Base-by-base conservation (phyloP, 352 stramenopile genomes). In the Phytophthora multivora region DNA sequence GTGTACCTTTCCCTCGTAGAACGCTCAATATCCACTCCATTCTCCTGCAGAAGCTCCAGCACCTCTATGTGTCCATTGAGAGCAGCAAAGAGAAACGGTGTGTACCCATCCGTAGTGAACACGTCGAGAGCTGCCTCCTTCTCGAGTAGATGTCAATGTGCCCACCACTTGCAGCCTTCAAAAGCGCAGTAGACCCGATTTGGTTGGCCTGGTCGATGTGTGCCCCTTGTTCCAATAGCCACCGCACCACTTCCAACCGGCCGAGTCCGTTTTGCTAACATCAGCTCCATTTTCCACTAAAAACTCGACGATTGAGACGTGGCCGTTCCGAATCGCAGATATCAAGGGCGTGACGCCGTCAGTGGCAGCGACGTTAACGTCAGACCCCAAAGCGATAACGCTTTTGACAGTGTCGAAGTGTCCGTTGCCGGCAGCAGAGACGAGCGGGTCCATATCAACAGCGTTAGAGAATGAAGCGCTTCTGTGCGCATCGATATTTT, bases 401-500 rank as follows among this genome's bases (percentile, higher is more conserved):
- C 15, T 21, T 23, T 43, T 43, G 7, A 43, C 38, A 43, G 2
- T 43, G n/a, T 43, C n/a, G 38, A 43, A 15, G 10, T 43, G 5
- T 23, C 38, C 38, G n/a, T 43, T 26, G 15, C 16, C 38, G n/a
- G 38, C n/a, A 13, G 38, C 38, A 23, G 16, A 15, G n/a, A 43
- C 9, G 38, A 43, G 38, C 6, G n/a, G 16, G 6, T 43, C 38
- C 38, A 43, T 65, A 65, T 51, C 52, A 40, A 58, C 47, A 18
- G 2, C 2, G n/a, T 33, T 16, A 4, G 5, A 54, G 31, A 4
- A 23, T n/a, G n/a, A n/a, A n/a, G n/a, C n/a, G n/a, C n/a, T n/a
- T n/a, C n/a, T n/a, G n/a, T n/a, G n/a, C n/a, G n/a, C n/a, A n/a
- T n/a, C n/a, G n/a, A 23, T 23, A 23, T 23, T 23, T 23, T 4